Conservation (phyloP, 2,329 filamentous ascomycete genomes). For the Aspergillus sp. region DNA sequence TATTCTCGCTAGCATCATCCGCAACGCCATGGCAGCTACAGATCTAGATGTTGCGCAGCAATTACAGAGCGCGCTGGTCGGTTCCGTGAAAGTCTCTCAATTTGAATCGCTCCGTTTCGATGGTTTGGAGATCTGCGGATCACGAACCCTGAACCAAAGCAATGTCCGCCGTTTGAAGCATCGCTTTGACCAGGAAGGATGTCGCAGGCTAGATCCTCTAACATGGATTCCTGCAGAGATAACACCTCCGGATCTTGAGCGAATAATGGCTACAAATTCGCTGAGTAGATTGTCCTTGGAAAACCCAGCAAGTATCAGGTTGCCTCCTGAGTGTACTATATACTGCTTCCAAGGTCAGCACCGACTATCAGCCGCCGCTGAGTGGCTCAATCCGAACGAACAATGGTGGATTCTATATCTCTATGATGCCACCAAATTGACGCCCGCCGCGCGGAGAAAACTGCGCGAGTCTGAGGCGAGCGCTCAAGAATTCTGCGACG, state of each 20-base stretch:
- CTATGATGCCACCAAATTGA: constrained; percentile 11
- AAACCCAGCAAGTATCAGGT: constrained; percentile 1
- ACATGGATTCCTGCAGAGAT: constrained; percentile 9
- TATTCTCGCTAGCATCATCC: neutral
- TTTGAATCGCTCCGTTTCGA: neutral
- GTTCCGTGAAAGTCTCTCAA: neutral
- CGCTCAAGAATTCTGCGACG: constrained; percentile 10
- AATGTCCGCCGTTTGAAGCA: constrained; percentile 9
- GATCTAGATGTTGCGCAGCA: neutral
- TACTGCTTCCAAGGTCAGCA: constrained; percentile 13
- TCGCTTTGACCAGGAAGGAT: constrained; percentile 15
- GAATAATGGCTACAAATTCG: neutral
- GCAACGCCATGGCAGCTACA: neutral
- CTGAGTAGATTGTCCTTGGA: neutral
- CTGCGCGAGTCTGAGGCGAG: constrained; percentile 8
- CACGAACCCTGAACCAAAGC: neutral
- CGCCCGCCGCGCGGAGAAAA: constrained; percentile 5
- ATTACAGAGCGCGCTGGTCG: neutral
- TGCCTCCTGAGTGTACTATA: neutral
- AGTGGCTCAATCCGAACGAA: constrained; percentile 11
- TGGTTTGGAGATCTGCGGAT: neutral
- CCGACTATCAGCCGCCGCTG: constrained; percentile 7
- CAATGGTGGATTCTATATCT: constrained; percentile 13
- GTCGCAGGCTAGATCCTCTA: constrained; percentile 10
- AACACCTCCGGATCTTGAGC: neutral